Percentiles rank a stretch among this genome's conserved stretches.
phyloP scores from a whole-genome alignment of 306 rosid species.

The Castanea mollissima region DNA sequence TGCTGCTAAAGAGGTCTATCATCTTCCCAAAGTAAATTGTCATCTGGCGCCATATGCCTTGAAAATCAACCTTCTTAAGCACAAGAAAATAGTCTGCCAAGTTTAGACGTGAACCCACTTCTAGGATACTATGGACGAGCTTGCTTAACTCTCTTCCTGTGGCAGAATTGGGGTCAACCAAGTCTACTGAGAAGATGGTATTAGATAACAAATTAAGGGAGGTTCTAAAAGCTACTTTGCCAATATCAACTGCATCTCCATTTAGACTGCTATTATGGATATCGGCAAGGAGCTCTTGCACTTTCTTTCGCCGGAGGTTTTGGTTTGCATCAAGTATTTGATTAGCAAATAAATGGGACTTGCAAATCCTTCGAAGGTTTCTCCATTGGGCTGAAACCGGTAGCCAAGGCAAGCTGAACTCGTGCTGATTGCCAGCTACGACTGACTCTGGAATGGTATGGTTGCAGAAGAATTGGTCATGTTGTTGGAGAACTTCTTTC shows the following conservation, averaged over 20 bases:
- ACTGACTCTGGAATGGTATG: no score
- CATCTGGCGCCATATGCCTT: background rate
- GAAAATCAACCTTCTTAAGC: background rate
- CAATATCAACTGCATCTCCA: constrained; percentile 10
- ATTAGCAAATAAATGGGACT: background rate
- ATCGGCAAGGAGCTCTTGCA: background rate
- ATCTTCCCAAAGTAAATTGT: background rate
- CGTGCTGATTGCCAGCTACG: no score
- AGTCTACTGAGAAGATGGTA: constrained; percentile 10
- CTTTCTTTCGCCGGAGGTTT: background rate
- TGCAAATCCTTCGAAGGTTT: background rate
- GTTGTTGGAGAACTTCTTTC: no score
- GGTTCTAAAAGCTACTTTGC: constrained; percentile 7
- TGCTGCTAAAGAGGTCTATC: background rate
- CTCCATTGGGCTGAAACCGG: background rate
- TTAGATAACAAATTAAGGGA: constrained; percentile 6
- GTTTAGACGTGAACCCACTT: background rate
- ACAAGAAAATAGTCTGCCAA: background rate
- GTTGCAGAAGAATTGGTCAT: no score
- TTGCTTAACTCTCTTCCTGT: background rate
- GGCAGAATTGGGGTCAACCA: background rate
- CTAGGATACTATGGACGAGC: background rate
- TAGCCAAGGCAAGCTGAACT: no score
- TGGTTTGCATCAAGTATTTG: background rate
- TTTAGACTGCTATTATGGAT: background rate